A percentile compares a stretch with the other conserved stretches of the same genome.
Evolutionary conservation across 345 rosid genomes (phyloP).

Genomic region (Viola odorata): DNA sequence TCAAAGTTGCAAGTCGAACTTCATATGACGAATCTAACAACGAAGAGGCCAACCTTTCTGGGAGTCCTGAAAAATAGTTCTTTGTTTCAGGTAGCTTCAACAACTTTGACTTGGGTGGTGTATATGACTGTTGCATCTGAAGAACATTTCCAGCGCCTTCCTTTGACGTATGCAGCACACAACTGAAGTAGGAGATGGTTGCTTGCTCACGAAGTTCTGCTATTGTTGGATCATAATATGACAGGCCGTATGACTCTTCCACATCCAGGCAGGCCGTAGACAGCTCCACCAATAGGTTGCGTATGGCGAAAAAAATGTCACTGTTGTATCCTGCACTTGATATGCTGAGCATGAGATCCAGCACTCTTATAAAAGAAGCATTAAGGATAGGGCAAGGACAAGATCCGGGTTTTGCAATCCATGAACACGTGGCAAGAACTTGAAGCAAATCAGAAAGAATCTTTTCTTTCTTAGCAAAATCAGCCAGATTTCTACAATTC

Average conservation of each 20-base stretch:
- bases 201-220: constrained; percentile 81
- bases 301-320: constrained; percentile 33
- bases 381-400: constrained; percentile 83
- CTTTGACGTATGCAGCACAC: constrained; percentile 55
- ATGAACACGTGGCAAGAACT: constrained; percentile 47
- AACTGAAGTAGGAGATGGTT: constrained; percentile 69
- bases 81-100: constrained; percentile 27
- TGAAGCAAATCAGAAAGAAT: constrained; percentile 56
- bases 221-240: constrained; percentile 72
- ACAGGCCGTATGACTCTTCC: constrained; percentile 44
- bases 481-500: constrained; percentile 76
- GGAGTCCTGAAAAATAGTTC: constrained; percentile 34
- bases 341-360: constrained; percentile 76
- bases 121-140: constrained; percentile 29
- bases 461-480: constrained; percentile 67
- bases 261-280: constrained; percentile 62
- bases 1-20: constrained; percentile 78
- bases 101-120: constrained; percentile 18
- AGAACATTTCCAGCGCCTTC: constrained; percentile 38
- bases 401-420: constrained; percentile 70
- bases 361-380: constrained; percentile 61
- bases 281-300: constrained; percentile 54
- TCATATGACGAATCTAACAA: constrained; percentile 79
- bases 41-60: constrained; percentile 50
- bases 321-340: constrained; percentile 40